Evolutionary conservation across 73 alveolate species (phyloP).

Genomic region (Paramecium caudatum): DNA sequence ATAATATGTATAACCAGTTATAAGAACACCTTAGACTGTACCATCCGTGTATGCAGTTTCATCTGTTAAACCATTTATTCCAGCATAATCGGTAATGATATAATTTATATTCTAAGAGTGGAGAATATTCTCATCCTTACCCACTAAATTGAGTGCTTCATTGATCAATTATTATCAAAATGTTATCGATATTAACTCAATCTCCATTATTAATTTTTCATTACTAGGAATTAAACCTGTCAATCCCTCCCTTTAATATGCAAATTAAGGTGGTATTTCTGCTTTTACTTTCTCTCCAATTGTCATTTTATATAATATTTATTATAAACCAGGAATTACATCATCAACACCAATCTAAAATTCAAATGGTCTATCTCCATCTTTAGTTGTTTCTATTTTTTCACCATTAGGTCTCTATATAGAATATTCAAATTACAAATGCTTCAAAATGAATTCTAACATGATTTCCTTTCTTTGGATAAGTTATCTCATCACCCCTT

Average conservation of each 20-base stretch:
- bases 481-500: conserved; percentile 33
- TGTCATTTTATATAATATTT: conserved; percentile 33
- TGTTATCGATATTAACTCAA: conserved; percentile 61
- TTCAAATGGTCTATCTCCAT: conserved; percentile 14
- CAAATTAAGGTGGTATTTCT: conserved; percentile 33
- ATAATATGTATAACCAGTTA: not conserved
- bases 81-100: not conserved
- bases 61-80: not conserved
- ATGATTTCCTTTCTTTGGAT: conserved; percentile 41
- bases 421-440: not conserved
- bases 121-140: conserved; percentile 13
- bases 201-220: conserved; percentile 61
- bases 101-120: not conserved
- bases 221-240: not conserved
- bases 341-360: conserved; percentile 47
- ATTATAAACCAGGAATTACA: not conserved
- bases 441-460: conserved; percentile 24
- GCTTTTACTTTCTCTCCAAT: conserved; percentile 62
- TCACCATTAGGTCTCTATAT: conserved; percentile 59
- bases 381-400: conserved; percentile 51
- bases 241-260: not conserved
- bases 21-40: conserved; percentile 8
- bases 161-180: conserved; percentile 63
- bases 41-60: conserved; percentile 9
- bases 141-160: no score